phyloP scores from a whole-genome alignment of 306 rosid genomes.

The Cicer yamashitae region DNA sequence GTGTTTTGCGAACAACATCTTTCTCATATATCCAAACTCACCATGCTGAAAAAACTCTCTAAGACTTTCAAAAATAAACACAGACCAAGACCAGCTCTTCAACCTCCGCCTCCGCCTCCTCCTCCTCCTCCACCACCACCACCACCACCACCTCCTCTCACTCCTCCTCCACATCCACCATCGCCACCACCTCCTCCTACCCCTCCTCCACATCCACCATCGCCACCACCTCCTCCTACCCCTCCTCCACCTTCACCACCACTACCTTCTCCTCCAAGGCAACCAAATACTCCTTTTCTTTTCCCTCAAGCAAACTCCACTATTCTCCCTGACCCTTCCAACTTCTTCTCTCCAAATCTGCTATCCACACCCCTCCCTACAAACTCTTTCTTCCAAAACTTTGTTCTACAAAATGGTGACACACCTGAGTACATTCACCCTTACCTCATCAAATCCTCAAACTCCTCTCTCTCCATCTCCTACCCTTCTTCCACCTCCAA shows the following conservation, averaged over 20 bases:
- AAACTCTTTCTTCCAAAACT: constrained; percentile 86
- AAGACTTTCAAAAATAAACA: constrained; percentile 20
- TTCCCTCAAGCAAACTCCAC: constrained; percentile 67
- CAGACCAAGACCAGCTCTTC: background rate
- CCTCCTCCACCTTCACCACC: background rate
- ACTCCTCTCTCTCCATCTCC: constrained; percentile 68
- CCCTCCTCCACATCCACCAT: background rate
- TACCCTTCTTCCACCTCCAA: constrained; percentile 63
- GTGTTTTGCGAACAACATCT: no score
- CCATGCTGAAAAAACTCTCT: constrained; percentile 52
- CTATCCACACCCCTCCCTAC: constrained; percentile 80
- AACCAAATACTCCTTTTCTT: constrained; percentile 53
- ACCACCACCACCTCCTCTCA: no score
- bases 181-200: background rate
- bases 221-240: background rate
- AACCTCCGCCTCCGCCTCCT: background rate
- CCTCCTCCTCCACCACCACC: background rate
- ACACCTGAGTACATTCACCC: constrained; percentile 83
- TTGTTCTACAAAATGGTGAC: constrained; percentile 70
- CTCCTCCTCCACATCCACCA: no score
- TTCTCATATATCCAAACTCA: constrained; percentile 17
- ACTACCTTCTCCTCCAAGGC: background rate
- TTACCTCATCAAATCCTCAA: constrained; percentile 69
- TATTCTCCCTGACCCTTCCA: constrained; percentile 76
- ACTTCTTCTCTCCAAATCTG: constrained; percentile 69